Base-by-base conservation (phyloP, 2,329 filamentous ascomycete genomes). In the Botrytis fabae region DNA sequence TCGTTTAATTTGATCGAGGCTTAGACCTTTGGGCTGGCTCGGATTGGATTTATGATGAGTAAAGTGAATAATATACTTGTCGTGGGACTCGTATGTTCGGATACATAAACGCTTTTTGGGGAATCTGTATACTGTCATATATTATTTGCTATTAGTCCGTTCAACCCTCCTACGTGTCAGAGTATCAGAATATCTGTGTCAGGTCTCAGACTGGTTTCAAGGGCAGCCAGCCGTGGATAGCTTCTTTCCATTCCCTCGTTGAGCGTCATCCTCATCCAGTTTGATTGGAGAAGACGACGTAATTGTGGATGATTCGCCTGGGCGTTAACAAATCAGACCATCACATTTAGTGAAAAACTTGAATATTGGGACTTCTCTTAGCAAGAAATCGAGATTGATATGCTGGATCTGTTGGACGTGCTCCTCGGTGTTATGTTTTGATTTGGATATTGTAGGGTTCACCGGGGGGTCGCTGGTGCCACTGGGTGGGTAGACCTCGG, bases 201-300 rank as follows among this genome's bases (percentile, higher is more conserved):
- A 54, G 35, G 64, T 66, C 46, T 66, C 64, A 66, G 46, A 25
- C 64, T 40, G 46, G 64, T 66, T 66, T 66, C 64, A 66, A 66
- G 46, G 32, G 54, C 51, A 35, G 32, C 35, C 22, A 63, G 61
- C 38, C 61, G 25, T 40, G 61, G 61, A 46, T 2, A 54, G 14
- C 64, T 40, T 66, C 46, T 16, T 40, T 40, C 32, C 46, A 25
- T 9, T 28, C 20, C 46, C 32, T 51, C 44, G 42, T 54, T 14
- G 64, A 40, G 32, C 46, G 54, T 54, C 46, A 66, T 54, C 22
- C 18, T 54, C 16, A 16, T 16, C 44, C 20, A 6, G 25, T 54
- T 54, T 28, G 4, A 54, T 66, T 54, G 64, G 64, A 66, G 32
- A 9, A 54, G 8, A 54, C 16, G 46, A 54, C 25, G 22, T 54